phyloP scores from a whole-genome alignment of 1,139 yeast species.

The Pichia inconspicua region DNA sequence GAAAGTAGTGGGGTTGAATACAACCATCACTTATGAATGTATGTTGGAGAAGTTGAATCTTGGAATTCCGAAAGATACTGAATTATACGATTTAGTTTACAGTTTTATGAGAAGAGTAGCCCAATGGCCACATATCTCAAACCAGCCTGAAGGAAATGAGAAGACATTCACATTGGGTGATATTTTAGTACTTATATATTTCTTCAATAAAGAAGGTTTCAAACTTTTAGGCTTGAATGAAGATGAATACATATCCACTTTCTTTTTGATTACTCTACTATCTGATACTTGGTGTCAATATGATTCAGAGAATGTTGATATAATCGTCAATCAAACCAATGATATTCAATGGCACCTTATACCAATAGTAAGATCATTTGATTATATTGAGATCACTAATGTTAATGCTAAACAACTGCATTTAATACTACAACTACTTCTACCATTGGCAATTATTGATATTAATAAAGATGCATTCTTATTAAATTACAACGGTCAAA shows the following conservation, averaged over 20 bases:
- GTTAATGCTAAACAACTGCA: neutral
- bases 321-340: conserved; percentile 31
- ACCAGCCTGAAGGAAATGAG: neutral
- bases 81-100: neutral
- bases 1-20: conserved; percentile 4
- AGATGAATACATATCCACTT: conserved; percentile 1
- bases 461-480: conserved; percentile 2
- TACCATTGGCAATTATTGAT: conserved; percentile 10
- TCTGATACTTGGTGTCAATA: neutral
- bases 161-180: conserved; percentile 3
- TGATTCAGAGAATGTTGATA: conserved; percentile 27
- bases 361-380: conserved; percentile 25
- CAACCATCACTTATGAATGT: neutral
- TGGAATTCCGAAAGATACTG: neutral
- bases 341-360: conserved; percentile 21
- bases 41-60: conserved; percentile 2
- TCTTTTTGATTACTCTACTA: neutral
- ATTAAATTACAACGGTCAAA: conserved; percentile 5
- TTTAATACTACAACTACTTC: neutral
- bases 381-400: conserved; percentile 22
- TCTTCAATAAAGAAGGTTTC: conserved; percentile 5
- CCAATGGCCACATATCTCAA: conserved; percentile 9
- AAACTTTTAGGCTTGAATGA: conserved; percentile 1
- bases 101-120: conserved; percentile 2
- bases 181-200: conserved; percentile 1